Evolutionary conservation across 2,329 filamentous ascomycete species (phyloP), one percentile per base, ranked within the genome.

Genomic region (Colletotrichum acutatum): DNA sequence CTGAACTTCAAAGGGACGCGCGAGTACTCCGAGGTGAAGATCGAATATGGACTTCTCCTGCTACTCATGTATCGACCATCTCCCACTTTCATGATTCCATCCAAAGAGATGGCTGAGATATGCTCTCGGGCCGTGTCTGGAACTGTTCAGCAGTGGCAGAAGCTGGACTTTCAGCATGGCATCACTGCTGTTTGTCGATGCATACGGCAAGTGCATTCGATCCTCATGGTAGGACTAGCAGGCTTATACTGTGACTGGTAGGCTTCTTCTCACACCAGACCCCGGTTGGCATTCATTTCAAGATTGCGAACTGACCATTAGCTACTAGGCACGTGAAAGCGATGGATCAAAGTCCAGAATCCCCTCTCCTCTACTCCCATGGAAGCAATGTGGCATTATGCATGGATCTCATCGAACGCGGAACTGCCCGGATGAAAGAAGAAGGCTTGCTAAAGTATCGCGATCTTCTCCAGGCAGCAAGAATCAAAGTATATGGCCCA

Each of bases 161-260:
- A 63, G 24, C 52, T 78, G 37, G 70, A 74, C 37, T 19, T 63
- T 5, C 49, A 73, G 5, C 58, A 72, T 53, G 77, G 77, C 6
- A 66, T 77, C 11, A 63, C 61, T 5, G 74, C 77, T 9, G 68
- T 76, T 1, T 77, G 74, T 22, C 66, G 75, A 2, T 77, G 72
- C 54, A 76, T 74, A 26, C 67, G 76, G 5, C 75, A 77, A 32
- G 64, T 78, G 14, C 77, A 78, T 37, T 62, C 68, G 1, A 71
- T 77, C 5, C 34, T 78, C 0, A 60, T 78, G 14, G 76, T 76
- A 6, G 77, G 75, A 1, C 65, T 78, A 0, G 77, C 76, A 22
- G 77, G 72, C 5, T 54, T 78, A 12, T 78, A 78, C 34, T 78
- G 77, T n/a, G 76, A 78, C 49, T 78, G 77, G 77, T 77, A 66